Evolutionary conservation across 1,284 basidiomycete species (phyloP).

Genomic region (Microbotryum violaceum): DNA sequence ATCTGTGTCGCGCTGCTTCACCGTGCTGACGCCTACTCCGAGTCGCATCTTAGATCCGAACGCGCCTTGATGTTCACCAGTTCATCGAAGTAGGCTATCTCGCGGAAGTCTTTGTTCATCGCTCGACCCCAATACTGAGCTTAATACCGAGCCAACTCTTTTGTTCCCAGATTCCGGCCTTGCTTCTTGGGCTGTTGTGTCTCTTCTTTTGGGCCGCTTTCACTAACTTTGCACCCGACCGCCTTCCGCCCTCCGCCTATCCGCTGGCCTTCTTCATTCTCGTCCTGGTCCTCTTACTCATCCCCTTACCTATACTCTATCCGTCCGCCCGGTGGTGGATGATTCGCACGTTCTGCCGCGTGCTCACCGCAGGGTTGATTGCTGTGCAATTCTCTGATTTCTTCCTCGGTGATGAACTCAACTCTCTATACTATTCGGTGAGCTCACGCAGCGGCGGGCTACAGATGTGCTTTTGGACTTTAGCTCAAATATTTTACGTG

Average conservation of each 20-base stretch:
- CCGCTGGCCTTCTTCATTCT: conserved; percentile 76
- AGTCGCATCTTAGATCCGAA: conserved; percentile 49
- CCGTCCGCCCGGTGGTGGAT: conserved; percentile 29
- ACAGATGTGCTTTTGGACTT: too few species aligned
- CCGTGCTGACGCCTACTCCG: not conserved
- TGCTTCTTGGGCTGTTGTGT: conserved; percentile 23
- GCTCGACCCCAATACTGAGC: too few species aligned
- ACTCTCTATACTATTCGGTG: conserved; percentile 26
- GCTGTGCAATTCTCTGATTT: conserved; percentile 31
- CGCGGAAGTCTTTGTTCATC: too few species aligned
- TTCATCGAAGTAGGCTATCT: conserved; percentile 49
- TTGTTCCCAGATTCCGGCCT: conserved; percentile 48
- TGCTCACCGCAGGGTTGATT: conserved; percentile 24
- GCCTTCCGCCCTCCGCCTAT: conserved; percentile 51
- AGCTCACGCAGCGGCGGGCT: not conserved
- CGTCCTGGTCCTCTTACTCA: conserved; percentile 55
- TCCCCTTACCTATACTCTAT: conserved; percentile 65
- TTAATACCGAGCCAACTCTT: too few species aligned
- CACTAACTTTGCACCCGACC: conserved; percentile 30
- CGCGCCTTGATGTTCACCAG: conserved; percentile 66
- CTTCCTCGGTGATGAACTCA: conserved; percentile 30
- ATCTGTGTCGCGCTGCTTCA: not conserved
- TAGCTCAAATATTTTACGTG: too few species aligned
- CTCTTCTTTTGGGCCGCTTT: conserved; percentile 29
- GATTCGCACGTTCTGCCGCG: conserved; percentile 18